phyloP scores from a whole-genome alignment of 805 yeast genomes.

The Metschnikowia continentalis region DNA sequence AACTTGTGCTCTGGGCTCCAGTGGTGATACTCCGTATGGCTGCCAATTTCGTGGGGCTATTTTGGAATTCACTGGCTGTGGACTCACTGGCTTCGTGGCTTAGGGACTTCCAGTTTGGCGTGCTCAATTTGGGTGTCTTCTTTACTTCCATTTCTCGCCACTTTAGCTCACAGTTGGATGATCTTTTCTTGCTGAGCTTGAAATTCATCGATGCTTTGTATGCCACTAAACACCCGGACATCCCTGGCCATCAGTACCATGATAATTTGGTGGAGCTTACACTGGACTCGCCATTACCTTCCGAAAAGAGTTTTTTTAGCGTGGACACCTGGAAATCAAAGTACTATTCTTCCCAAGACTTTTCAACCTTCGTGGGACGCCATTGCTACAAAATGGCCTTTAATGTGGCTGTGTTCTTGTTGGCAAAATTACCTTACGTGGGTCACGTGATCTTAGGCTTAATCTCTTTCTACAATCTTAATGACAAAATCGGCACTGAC shows the following conservation, averaged over 20 bases:
- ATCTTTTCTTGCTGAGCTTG: slow-evolving; percentile 36
- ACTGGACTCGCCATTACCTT: background rate
- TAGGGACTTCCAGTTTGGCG: slow-evolving; percentile 30
- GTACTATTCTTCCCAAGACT: slow-evolving; percentile 18
- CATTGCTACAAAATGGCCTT: slow-evolving; percentile 17
- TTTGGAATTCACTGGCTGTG: slow-evolving; percentile 4
- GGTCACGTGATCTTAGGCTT: slow-evolving; percentile 42
- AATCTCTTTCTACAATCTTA: slow-evolving; percentile 41
- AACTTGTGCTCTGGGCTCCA: slow-evolving; percentile 26
- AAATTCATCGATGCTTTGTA: slow-evolving; percentile 31
- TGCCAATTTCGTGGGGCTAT: slow-evolving; percentile 8
- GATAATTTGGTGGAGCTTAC: slow-evolving; percentile 15
- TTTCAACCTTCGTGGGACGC: slow-evolving; percentile 18
- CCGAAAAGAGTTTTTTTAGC: background rate
- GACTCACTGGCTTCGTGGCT: slow-evolving; percentile 15
- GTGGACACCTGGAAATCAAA: slow-evolving; percentile 6
- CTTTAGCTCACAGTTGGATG: slow-evolving; percentile 37
- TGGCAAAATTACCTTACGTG: slow-evolving; percentile 39
- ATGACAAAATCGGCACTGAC: slow-evolving; percentile 43
- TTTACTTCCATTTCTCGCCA: slow-evolving; percentile 33
- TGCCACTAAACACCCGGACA: slow-evolving; percentile 34
- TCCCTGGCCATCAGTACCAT: slow-evolving; percentile 10
- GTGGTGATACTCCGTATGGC: slow-evolving; percentile 16
- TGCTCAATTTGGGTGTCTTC: slow-evolving; percentile 40
- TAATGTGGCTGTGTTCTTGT: slow-evolving; percentile 28